Evolutionary conservation across 768 basidiomycete species (phyloP).

Genomic region (Lyophyllum atratum): DNA sequence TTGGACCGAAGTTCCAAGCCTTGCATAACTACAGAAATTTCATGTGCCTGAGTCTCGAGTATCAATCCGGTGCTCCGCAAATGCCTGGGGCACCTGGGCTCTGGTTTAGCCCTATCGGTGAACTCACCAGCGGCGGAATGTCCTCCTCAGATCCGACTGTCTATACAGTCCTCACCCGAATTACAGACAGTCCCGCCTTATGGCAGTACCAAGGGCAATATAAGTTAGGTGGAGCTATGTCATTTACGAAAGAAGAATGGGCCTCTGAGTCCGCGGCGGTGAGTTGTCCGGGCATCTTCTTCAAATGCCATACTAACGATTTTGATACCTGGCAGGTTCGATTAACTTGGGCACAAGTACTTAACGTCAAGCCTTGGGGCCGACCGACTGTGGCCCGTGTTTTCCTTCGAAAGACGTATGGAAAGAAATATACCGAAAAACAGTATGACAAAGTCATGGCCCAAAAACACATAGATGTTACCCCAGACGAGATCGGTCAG

Average conservation of each 20-base stretch:
- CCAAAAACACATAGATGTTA: too few relatives aligned
- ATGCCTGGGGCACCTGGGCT: slow-evolving; percentile 31
- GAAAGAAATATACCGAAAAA: slow-evolving; percentile 23
- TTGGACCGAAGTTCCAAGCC: slow-evolving; percentile 16
- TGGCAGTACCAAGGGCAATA: slow-evolving; percentile 41
- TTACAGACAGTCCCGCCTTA: slow-evolving; percentile 23
- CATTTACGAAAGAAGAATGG: slow-evolving; percentile 32
- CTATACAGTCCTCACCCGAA: slow-evolving; percentile 32
- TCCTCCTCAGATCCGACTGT: too few relatives aligned
- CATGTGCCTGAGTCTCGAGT: slow-evolving; percentile 26
- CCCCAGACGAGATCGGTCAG: slow-evolving; percentile 24
- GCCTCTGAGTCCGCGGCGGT: slow-evolving; percentile 9
- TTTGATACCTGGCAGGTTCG: slow-evolving; percentile 1
- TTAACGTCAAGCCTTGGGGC: slow-evolving; percentile 31
- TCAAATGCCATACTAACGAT: neutral
- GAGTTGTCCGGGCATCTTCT: neutral
- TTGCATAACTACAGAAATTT: slow-evolving; percentile 29
- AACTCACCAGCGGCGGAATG: too few relatives aligned
- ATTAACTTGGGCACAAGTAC: slow-evolving; percentile 26
- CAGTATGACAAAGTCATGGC: slow-evolving; percentile 26
- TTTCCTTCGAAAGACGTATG: slow-evolving; percentile 23
- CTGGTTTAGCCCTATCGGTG: too few relatives aligned
- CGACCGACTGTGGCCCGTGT: slow-evolving; percentile 24
- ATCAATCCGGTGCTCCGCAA: slow-evolving; percentile 29
- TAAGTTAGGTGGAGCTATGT: slow-evolving; percentile 33